Percentiles rank a stretch among this genome's conserved stretches.
These are phyloP conservation scores for Cladosporium oxysporum DNA, from an alignment of 2,329 filamentous ascomycete genomes.

Conservation along the genomic window DNA sequence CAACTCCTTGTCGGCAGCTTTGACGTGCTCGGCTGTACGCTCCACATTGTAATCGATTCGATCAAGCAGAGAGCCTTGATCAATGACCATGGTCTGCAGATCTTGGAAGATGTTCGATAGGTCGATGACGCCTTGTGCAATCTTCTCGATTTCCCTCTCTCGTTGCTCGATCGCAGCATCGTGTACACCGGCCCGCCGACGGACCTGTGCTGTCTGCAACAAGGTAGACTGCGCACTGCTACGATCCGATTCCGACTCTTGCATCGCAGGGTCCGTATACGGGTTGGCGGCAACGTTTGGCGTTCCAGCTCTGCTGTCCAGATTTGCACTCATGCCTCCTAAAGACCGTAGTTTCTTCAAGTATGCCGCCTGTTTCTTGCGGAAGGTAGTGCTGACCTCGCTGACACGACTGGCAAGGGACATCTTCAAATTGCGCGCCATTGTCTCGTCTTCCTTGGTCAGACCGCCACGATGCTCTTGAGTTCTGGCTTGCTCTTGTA, in stretches of 20 bases:
- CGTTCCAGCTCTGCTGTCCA: conserved; percentile 50
- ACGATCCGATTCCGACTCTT: conserved; percentile 91
- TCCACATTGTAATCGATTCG: conserved; percentile 84
- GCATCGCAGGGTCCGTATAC: conserved; percentile 82
- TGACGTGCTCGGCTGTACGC: conserved; percentile 89
- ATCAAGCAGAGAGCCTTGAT: conserved; percentile 54
- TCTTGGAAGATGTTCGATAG: conserved; percentile 96
- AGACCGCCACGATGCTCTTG: conserved; percentile 65
- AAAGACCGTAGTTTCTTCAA: conserved; percentile 62
- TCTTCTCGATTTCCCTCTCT: conserved; percentile 95
- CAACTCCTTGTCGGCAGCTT: conserved; percentile 88
- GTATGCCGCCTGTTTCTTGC: conserved; percentile 97
- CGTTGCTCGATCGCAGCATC: conserved; percentile 86
- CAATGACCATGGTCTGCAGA: conserved; percentile 80
- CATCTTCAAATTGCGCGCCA: conserved; percentile 92
- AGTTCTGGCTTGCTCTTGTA: conserved; percentile 63
- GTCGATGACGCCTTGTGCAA: conserved; percentile 97
- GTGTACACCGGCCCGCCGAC: conserved; percentile 66
- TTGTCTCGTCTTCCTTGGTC: conserved; percentile 82
- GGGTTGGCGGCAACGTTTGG: conserved; percentile 51
- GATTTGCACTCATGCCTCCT: conserved; percentile 51
- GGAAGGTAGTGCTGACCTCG: conserved; percentile 72
- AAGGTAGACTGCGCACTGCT: conserved; percentile 88
- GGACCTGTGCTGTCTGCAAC: conserved; percentile 65
- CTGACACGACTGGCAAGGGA: conserved; percentile 29